Evolutionary conservation across 1,139 yeast genomes (phyloP), one percentile per base, ranked within the genome.

Genomic region (Arxiozyma heterogenica): DNA sequence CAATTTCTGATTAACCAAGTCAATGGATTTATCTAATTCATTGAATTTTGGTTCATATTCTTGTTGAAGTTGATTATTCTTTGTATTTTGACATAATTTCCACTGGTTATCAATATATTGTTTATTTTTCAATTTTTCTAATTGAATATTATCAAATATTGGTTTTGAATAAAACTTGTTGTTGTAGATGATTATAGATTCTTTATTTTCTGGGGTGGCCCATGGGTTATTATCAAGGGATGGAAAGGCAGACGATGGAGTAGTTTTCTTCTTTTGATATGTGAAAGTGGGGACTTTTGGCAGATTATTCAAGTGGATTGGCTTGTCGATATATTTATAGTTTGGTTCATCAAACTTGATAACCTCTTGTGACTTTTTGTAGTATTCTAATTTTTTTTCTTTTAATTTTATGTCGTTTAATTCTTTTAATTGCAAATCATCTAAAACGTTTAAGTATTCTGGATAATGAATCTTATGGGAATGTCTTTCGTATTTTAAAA

Each of bases 401-500:
- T 51, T 56, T 15, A 25, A 18, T 22, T 30, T 41, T 7, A 59
- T n/a, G 8, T 51, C 51, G 8, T 34, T 27, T 4, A 55, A 17
- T 22, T 45, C 38, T 8, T 41, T 20, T 5, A 15, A 20, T 50
- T 58, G 61, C 20, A 39, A 48, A 20, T 34, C 30, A 21, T 58
- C 59, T 42, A 47, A 53, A 3, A 21, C 18, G 4, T 18, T 38
- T 12, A 58, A 45, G 8, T 23, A 42, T 15, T 44, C 23, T 9
- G 61, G 59, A 41, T 54, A 54, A 3, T 49, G 38, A 34, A 58
- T 55, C 47, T 53, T 55, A 25, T 49, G 54, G 1, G 59, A 58
- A 42, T 51, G 51, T 46, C 23, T 41, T 42, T 41, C 25, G 3
- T 50, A 15, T 22, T 50, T 51, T 9, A 21, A 25, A 23, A 17